Base-by-base conservation (phyloP, 2,329 filamentous ascomycete genomes). In the Talaromyces islandicus region DNA sequence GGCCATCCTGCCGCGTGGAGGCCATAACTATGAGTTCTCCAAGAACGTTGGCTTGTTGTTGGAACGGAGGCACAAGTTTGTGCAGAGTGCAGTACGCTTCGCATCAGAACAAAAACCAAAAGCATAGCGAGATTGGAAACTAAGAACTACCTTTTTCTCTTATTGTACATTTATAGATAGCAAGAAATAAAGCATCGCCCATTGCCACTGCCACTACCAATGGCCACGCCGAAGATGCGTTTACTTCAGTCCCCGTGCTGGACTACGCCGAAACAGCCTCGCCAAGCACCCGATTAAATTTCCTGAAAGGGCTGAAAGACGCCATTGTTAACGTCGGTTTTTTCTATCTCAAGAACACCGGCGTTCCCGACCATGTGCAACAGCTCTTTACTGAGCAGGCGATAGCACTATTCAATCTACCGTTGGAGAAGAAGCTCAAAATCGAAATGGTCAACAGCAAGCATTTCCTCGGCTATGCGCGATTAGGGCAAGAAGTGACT, bases 381-480 rank as follows among this genome's bases (percentile, higher is more conserved):
- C 64, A 70, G 21, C 62, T 60, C 0, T 71, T 77, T 0, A 73
- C 77, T 25, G 29, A 69, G 48, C 75, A 78, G 59, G 73, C 74
- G 0, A 72, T 75, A 29, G 66, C 70, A 1, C 77, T 82, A 58
- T 82, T 81, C 58, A 66, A 73, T 2, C 65, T 80, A 2, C 72
- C 77, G 0, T 67, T 75, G 5, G 73, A 79, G 59, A 78, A 77
- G 63, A 81, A 81, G 63, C 71, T 80, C 60, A 73, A 80, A 43
- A 79, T 81, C 2, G 78, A 77, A 64, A 82, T 75, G 72, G 67
- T 74, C 14, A 71, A 75, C 46, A 74, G 70, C 58, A 71, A 70
- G 30, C 72, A 75, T 57, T 75, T 75, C 27, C 64, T 75, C 17
- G 73, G 73, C 17, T 75, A 75, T 58, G 71, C 71, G 2, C 66